Conservation (phyloP, 177 flowering plant species). For the Vitis hybrid region DNA sequence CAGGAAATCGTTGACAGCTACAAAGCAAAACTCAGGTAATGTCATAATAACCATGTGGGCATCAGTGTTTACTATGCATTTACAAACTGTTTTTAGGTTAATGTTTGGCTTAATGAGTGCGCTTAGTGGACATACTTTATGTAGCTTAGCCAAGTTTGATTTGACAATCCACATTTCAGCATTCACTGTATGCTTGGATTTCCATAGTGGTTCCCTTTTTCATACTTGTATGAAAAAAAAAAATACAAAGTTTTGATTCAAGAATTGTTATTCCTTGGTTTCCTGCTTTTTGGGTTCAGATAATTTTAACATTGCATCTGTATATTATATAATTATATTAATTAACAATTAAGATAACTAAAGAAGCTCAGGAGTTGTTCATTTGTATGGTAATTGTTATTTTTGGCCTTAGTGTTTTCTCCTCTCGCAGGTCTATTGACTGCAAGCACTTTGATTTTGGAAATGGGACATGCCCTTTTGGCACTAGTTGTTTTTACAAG, state of each 20-base stretch:
- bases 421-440: conserved; percentile 75
- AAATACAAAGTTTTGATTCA: neutral
- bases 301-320: too few species aligned
- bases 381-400: neutral
- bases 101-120: too few species aligned
- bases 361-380: too few species aligned
- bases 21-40: conserved; percentile 84
- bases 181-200: too few species aligned
- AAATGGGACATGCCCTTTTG: conserved; percentile 89
- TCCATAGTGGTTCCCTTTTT: neutral
- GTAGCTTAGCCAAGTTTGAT: too few species aligned
- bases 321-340: too few species aligned
- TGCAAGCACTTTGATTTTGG: conserved; percentile 97
- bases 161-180: too few species aligned
- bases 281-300: too few species aligned
- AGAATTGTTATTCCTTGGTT: neutral
- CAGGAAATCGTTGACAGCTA: conserved; percentile 79
- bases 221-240: neutral
- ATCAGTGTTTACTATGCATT: too few species aligned
- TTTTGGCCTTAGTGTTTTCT: conserved; percentile 6
- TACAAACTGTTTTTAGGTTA: too few species aligned
- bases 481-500: conserved; percentile 97
- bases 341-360: too few species aligned
- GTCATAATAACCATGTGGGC: neutral
- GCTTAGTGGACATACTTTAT: too few species aligned